Base-by-base conservation (phyloP, 805 yeast genomes). In the Candida nitratophila region DNA sequence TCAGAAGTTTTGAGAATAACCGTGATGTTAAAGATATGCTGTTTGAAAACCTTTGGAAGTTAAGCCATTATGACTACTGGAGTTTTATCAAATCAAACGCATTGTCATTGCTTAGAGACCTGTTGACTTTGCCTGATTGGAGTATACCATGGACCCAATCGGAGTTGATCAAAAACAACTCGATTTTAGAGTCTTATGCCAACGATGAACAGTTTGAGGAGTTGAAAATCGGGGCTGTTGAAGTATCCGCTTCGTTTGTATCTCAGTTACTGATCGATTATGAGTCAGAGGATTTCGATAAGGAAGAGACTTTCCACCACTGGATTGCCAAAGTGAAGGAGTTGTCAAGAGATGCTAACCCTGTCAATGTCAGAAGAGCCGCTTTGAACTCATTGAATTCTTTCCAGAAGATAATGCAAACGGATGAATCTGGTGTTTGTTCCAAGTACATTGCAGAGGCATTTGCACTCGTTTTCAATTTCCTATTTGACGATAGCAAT, bases 401-500 rank as follows among this genome's bases (percentile, higher is more conserved):
- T 20, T 72, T 57, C 43, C 15, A 40, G 7, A 27, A 40, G 11
- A 12, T 39, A 2, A 8, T 22, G 27, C 10, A 24, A 15, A 5
- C 19, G 16, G 45, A 50, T 39, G 45, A 46, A 27, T 43, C 49
- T 1, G 42, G 14, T 17, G 4, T 10, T 3, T 24, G 38, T 3
- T 26, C 39, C 14, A 46, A 44, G 1, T 19, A 31, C 2, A 31
- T 22, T 30, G 44, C 45, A 14, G 42, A 43, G 16, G 53, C 48
- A 5, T 20, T 48, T 8, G 41, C 56, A n/a, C 41, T 49, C 8
- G 41, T 71, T 1, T 68, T 67, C 46, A 55, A 61, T 14, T 70
- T 65, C 48, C 55, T 82, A 21, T 63, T 63, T 42, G 96, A 87
- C 59, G 95, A 86, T 53, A 91, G 83, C 51, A 76, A 69, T 12